Evolutionary conservation across 1,284 basidiomycete species (phyloP), one percentile per base, ranked within the genome.

Genomic region (Ceratorhiza oryzae-sativae): DNA sequence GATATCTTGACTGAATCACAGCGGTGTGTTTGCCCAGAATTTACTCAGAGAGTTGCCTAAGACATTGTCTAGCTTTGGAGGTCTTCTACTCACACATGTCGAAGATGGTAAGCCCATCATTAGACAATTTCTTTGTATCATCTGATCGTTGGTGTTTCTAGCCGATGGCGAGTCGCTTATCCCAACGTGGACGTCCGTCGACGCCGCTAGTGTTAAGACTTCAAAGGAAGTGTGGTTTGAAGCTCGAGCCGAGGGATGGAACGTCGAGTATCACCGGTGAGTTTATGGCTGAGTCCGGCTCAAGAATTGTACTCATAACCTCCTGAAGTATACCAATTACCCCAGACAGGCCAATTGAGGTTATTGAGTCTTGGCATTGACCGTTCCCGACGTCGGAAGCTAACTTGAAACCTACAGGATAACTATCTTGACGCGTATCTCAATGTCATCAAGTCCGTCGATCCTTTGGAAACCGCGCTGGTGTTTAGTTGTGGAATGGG

Each of bases 401-500:
- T 67, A 27, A 67, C 36, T 49, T 75, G 74, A 56, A 73, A 71
- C 74, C n/a, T n/a, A 5, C 76, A 94, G 88, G 92, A 96, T 79
- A 95, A 95, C 77, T 97, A 97, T 79, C 87, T 98, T 15, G 97
- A 99, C 80, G 92, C 94, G 0, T 97, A 98, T 80, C 85, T 97
- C 20, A 86, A 87, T 13, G 89, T 96, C 58, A 90, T 99, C 77
- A 88, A 90, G 76, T 82, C 87, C 46, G 88, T 92, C 0, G 93
- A 97, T 76, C 95, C 97, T 0, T 82, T 89, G 8, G 85, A 84
- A 23, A 95, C 94, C 0, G 90, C 92, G 0, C 84, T 99, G 18
- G 93, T 99, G 1, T 98, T 99, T 80, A 97, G 94, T 72, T 98
- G 97, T 79, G 97, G 97, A 48, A 96, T 97, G 87, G 97, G 97